Base-by-base conservation (phyloP, 805 yeast species). In the Barnettozyma sp. region DNA sequence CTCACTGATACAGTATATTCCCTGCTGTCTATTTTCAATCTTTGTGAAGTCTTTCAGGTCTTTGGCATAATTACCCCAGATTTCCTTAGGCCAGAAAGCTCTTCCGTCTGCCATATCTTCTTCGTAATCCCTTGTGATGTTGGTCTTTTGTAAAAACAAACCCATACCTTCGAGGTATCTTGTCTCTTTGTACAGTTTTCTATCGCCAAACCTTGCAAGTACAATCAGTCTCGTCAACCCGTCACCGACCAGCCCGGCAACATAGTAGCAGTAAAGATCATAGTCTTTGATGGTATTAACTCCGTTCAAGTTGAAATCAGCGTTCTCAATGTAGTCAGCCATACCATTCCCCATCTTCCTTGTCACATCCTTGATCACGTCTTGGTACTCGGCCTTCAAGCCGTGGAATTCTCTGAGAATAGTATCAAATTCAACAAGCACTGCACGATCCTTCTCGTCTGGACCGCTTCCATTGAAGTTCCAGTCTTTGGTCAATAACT, bases 191-290 rank as follows among this genome's bases (percentile, higher is more conserved):
- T 63, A 54, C 29, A 78, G 59, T 18, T 66, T 66, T 1, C 65
- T 56, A 38, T 76, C 73, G 26, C 83, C 82, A 54, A 84, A 86
- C 12, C 67, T 57, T 19, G 96, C 94, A 28, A 76, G 68, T 14
- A 83, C 80, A 50, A 86, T 75, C 59, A 92, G 66, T 43, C 82
- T 73, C 9, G 97, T 87, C 48, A 87, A 68, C 3, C 98, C 98
- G 54, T 87, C 96, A 39, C 99, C 98, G 26, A 92, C 97, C 35
- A 92, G 68, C 2, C 98, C 99, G 2, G 99, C 98, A 40, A 92
- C 99, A 54, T 88, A 85, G 62, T 88, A 88, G 62, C 99, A 92
- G 66, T 92, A 92, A 42, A 81, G 67, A 56, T 92, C 88, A 56
- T 82, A 92, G 54, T 87, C 97, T 42, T 71, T 66, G 30, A 83